These are phyloP conservation scores for Leishmania aethiopica DNA, from an alignment of 208 protist genomes.

Conservation along the genomic window DNA sequence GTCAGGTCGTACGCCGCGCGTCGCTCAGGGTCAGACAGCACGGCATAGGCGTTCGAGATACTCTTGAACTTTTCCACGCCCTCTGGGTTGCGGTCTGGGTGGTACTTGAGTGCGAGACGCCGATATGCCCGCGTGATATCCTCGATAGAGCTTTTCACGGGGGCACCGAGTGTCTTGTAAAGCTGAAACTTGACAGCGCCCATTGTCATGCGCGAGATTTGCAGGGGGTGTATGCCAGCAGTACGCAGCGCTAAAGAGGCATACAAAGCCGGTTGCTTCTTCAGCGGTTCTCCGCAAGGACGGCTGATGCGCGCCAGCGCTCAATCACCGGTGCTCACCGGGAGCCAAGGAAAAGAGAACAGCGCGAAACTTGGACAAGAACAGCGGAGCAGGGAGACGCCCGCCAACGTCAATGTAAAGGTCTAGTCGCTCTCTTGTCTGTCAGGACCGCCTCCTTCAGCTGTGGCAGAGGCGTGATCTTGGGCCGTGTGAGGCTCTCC, in stretches of 20 bases:
- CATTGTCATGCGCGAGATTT: neutral
- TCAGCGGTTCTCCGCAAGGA: too few species aligned
- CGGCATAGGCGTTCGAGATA: conserved; percentile 96
- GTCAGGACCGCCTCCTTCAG: neutral
- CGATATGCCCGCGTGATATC: conserved; percentile 81
- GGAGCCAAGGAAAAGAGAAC: neutral
- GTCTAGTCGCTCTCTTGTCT: neutral
- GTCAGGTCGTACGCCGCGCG: conserved; percentile 96
- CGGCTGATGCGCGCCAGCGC: neutral
- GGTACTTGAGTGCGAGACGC: conserved; percentile 75
- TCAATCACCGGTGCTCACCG: neutral
- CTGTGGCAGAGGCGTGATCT: neutral
- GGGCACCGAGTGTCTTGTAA: conserved; percentile 62
- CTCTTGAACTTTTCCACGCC: conserved; percentile 85
- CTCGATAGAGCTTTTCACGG: conserved; percentile 35
- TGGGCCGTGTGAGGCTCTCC: neutral
- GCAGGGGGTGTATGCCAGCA: neutral
- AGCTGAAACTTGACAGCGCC: conserved; percentile 33
- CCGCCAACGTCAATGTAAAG: too few species aligned
- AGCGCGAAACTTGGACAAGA: conserved; percentile 10
- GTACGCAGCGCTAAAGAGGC: neutral
- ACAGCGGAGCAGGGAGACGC: neutral
- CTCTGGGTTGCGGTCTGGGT: conserved; percentile 89
- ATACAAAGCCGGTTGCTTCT: neutral
- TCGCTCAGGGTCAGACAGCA: conserved; percentile 95